Evolutionary conservation across 495 filamentous ascomycete species (phyloP), one percentile per base, ranked within the genome.

Genomic region (Tuber microsphaerosporum): DNA sequence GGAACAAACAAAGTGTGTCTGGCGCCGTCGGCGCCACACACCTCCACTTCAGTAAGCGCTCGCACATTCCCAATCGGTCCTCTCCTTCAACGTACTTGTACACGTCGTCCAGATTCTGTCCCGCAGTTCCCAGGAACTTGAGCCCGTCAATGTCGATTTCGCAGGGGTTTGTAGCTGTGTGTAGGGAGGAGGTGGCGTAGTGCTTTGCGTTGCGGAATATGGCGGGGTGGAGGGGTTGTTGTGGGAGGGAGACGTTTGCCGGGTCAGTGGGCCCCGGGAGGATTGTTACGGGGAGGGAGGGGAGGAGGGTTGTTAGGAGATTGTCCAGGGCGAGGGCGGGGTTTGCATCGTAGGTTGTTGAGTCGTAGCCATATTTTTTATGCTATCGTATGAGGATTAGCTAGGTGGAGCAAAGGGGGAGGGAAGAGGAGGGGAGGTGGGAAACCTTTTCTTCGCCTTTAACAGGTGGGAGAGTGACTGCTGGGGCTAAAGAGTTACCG

Each of bases 311-410:
- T 2, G 91, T 86, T 12, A 99, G 87, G 85, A 97, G 94, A 34
- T 88, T 85, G 84, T 99, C 95, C 46, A 99, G 87, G 71, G 90
- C 91, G 51, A 89, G 89, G 10, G 93, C 93, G 2, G 95, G 96
- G 0, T 90, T 84, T 17, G 94, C 86, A 83, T 98, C 95, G 85
- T 97, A 98, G 2, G 92, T 84, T 44, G 90, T 89, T 73, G 92
- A 89, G 83, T 98, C 95, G 85, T 98, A 98, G 72, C 96, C 94
- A 84, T 98, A 98, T 77, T 95, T 97, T 82, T 94, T 97, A 41
- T 68, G 26, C 41, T 73, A 83, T 84, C 7, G 34, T 26, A 34
- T n/a, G 16, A 41, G 70, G 70, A 20, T 71, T 16, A 31, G 43
- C 14, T 12, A 7, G 22, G 43, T 26, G 12, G 34, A 20, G 43